Conservation (phyloP, 495 filamentous ascomycete genomes). For the Daldinia concentrica region DNA sequence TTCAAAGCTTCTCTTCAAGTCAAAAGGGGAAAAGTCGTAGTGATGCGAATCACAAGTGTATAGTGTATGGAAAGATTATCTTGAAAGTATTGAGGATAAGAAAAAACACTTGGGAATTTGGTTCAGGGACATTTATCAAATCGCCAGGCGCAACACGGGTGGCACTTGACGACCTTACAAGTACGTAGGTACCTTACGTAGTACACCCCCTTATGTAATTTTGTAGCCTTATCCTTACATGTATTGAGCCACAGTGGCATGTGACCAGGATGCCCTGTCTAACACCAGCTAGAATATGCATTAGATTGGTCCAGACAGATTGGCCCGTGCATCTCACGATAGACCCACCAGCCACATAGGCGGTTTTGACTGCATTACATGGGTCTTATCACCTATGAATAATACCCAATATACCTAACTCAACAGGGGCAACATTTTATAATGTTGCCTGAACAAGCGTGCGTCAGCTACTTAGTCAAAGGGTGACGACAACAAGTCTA, state of each 20-base stretch:
- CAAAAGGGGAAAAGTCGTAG: neutral
- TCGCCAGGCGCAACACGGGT: conserved; percentile 39
- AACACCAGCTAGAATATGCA: conserved; percentile 7
- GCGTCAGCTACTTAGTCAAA: conserved; percentile 24
- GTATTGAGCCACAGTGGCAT: conserved; percentile 38
- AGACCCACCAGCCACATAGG: conserved; percentile 1
- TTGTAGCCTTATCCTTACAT: conserved; percentile 26
- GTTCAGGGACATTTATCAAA: conserved; percentile 37
- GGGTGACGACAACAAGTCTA: conserved; percentile 25
- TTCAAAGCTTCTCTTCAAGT: conserved; percentile 7
- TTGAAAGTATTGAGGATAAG: conserved; percentile 9
- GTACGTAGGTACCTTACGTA: conserved; percentile 28
- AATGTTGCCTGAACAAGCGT: conserved; percentile 32
- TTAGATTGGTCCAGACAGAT: neutral
- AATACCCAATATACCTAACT: neutral
- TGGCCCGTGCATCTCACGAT: conserved; percentile 16
- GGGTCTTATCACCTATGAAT: neutral
- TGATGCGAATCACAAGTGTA: conserved; percentile 31
- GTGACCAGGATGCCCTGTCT: conserved; percentile 18
- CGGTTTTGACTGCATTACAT: neutral
- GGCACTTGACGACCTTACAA: conserved; percentile 30
- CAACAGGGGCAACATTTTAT: conserved; percentile 14
- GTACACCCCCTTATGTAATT: conserved; percentile 19
- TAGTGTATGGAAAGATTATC: conserved; percentile 4
- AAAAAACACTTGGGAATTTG: conserved; percentile 10